Conservation (phyloP, 768 basidiomycete species). For the Psilocybe subaeruginosa region DNA sequence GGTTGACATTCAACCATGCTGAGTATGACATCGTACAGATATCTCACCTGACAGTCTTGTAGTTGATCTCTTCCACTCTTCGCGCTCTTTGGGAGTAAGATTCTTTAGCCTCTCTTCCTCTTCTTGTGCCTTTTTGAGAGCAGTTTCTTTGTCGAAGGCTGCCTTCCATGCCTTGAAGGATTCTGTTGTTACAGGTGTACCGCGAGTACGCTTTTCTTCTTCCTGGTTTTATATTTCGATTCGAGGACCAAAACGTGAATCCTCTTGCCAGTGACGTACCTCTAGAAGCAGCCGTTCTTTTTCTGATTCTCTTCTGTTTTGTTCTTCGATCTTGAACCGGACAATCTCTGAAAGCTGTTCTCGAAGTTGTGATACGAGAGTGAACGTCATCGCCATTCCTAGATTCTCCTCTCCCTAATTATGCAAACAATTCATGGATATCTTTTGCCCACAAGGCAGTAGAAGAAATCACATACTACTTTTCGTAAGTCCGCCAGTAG, state of each 20-base stretch:
- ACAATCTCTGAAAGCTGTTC: slow-evolving; percentile 75
- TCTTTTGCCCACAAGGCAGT: not conserved
- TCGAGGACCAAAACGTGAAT: not conserved
- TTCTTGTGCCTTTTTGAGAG: slow-evolving; percentile 55
- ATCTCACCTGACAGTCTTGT: slow-evolving; percentile 70
- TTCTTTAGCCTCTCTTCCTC: slow-evolving; percentile 78
- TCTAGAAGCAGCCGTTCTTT: slow-evolving; percentile 75
- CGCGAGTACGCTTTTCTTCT: slow-evolving; percentile 84
- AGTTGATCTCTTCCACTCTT: slow-evolving; percentile 72
- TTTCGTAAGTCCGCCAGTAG: slow-evolving; percentile 60
- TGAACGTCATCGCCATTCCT: slow-evolving; percentile 98
- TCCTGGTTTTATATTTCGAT: slow-evolving; percentile 49
- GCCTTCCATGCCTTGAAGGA: slow-evolving; percentile 83
- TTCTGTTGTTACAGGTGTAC: slow-evolving; percentile 87
- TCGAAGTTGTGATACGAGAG: slow-evolving; percentile 82
- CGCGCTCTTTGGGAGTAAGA: slow-evolving; percentile 78
- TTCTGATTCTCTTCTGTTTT: slow-evolving; percentile 67
- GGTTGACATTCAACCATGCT: slow-evolving; percentile 1
- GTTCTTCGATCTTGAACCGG: slow-evolving; percentile 56
- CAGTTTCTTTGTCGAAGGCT: slow-evolving; percentile 76
- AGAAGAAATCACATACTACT: slow-evolving; percentile 46
- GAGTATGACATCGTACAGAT: not conserved
- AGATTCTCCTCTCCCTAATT: slow-evolving; percentile 80
- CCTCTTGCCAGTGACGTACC: slow-evolving; percentile 43
- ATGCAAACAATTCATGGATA: slow-evolving; percentile 1